These are phyloP conservation scores for Corchorus olitorius DNA, from an alignment of 345 rosid species.

Conservation along the genomic window DNA sequence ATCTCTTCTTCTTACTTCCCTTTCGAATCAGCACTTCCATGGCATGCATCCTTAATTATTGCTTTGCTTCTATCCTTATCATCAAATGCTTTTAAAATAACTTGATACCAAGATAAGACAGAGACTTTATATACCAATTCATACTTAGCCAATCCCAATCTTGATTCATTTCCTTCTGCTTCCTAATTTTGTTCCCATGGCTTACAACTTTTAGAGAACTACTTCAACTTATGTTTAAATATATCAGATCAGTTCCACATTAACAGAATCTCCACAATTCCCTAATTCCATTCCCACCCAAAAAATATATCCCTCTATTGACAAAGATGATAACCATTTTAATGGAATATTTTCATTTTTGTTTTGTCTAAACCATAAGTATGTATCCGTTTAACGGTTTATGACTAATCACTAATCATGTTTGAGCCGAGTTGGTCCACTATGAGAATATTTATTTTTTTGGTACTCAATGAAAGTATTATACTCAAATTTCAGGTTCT, in stretches of 20 bases:
- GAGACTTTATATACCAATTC: constrained; percentile 5
- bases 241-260: neutral
- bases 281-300: constrained; percentile 3
- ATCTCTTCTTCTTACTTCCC: neutral
- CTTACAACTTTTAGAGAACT: neutral
- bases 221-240: neutral
- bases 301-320: neutral
- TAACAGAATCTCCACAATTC: neutral
- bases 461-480: neutral
- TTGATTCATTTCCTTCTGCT: neutral
- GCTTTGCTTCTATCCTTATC: constrained; percentile 22
- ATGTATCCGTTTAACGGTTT: no score
- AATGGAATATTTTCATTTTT: neutral
- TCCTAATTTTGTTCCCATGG: neutral
- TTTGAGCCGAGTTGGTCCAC: no score
- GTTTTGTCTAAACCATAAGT: no score
- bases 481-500: neutral
- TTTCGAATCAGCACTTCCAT: constrained; percentile 25
- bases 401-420: no score
- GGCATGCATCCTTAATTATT: constrained; percentile 18
- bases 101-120: constrained; percentile 29
- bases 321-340: neutral
- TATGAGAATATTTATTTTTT: neutral
- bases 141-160: neutral
- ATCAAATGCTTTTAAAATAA: constrained; percentile 22